Evolutionary conservation across 257 asterid species (phyloP).

Genomic region (Solanum peruvianum): DNA sequence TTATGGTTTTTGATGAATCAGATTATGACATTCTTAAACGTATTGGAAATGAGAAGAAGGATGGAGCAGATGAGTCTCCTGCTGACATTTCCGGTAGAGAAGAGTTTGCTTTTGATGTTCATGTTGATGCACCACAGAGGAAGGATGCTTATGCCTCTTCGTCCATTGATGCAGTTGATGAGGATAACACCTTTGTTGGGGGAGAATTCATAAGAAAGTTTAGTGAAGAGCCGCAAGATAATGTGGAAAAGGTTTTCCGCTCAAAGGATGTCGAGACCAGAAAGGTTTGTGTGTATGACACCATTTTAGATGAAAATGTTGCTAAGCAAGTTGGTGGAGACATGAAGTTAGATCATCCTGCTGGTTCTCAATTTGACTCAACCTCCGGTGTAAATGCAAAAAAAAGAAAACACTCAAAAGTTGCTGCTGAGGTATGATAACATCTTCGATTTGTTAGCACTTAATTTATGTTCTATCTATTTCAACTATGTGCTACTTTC

Average conservation of each 20-base stretch:
- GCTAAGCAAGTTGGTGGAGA: slow-evolving; percentile 1
- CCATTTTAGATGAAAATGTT: background rate
- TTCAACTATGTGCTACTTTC: background rate
- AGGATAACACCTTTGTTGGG: slow-evolving; percentile 10
- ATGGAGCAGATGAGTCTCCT: slow-evolving; percentile 13
- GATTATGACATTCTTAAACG: slow-evolving; percentile 30
- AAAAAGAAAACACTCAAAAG: slow-evolving; percentile 18
- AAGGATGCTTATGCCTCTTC: slow-evolving; percentile 11
- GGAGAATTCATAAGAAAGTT: slow-evolving; percentile 9
- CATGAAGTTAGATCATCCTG: background rate
- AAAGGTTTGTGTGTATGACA: background rate
- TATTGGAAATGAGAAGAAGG: slow-evolving; percentile 15
- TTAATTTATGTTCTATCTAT: background rate
- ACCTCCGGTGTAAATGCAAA: slow-evolving; percentile 21
- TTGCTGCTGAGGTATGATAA: slow-evolving; percentile 29
- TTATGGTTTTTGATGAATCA: slow-evolving; percentile 16
- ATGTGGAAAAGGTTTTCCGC: slow-evolving; percentile 6
- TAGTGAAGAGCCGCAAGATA: slow-evolving; percentile 13
- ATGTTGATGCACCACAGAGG: slow-evolving; percentile 4
- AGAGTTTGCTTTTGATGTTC: slow-evolving; percentile 8
- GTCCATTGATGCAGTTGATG: slow-evolving; percentile 1
- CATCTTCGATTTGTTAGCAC: background rate
- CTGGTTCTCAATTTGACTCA: slow-evolving; percentile 15
- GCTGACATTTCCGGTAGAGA: slow-evolving; percentile 14
- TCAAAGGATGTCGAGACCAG: slow-evolving; percentile 15